Conservation (phyloP, 1,284 basidiomycete species). For the Ganoderma sinense region DNA sequence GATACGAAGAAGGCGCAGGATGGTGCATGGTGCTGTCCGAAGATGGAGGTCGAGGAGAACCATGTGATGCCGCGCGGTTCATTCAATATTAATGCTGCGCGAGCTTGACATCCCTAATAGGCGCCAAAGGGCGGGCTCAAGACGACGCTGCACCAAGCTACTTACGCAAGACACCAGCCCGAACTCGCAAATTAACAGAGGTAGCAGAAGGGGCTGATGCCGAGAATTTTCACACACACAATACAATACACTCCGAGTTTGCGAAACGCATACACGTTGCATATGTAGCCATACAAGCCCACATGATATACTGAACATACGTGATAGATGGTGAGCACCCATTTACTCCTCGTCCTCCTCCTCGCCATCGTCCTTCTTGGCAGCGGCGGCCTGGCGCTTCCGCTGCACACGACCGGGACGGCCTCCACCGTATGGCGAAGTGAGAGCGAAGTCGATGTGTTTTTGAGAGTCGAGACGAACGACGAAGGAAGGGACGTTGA, state of each 20-base stretch:
- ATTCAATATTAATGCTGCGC: too few species aligned
- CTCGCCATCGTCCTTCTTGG: conserved; percentile 90
- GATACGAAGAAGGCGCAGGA: not conserved
- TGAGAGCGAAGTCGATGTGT: conserved; percentile 99
- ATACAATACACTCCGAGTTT: conserved; percentile 13
- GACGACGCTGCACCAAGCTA: too few species aligned
- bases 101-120: too few species aligned
- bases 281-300: conserved; percentile 41
- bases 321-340: conserved; percentile 27
- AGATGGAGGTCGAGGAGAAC: not conserved
- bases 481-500: conserved; percentile 99
- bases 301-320: conserved; percentile 40
- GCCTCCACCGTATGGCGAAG: conserved; percentile 97
- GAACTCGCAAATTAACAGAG: not conserved
- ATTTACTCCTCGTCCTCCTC: conserved; percentile 90
- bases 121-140: too few species aligned
- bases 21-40: not conserved
- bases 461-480: conserved; percentile 98
- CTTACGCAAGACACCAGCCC: too few species aligned
- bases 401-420: conserved; percentile 98
- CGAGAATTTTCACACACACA: not conserved
- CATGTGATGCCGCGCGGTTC: not conserved
- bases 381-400: conserved; percentile 95
- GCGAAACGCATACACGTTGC: conserved; percentile 35
- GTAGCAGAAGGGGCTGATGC: not conserved